These are phyloP conservation scores for Phytophthora macrochlamydospora DNA, from an alignment of 352 stramenopile species.

Conservation along the genomic window DNA sequence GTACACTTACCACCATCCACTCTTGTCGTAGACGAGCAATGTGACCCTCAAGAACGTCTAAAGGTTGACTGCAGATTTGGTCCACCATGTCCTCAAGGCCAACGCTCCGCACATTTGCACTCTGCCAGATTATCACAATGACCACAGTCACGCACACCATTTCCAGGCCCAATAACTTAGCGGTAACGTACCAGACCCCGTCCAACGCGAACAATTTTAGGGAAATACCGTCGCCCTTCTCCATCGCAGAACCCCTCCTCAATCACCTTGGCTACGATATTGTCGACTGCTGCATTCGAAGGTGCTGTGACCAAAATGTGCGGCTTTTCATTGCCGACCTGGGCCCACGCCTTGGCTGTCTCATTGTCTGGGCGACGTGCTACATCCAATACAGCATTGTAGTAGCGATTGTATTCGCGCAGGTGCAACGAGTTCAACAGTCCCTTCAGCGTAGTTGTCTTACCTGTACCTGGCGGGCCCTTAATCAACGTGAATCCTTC, in stretches of 20 bases:
- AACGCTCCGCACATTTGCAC: conserved; percentile 76
- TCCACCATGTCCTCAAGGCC: conserved; percentile 86
- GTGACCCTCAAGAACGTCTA: conserved; percentile 74
- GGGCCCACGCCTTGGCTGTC: conserved; percentile 81
- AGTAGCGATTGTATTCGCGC: conserved; percentile 93
- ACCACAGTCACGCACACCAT: background rate
- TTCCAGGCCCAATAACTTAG: background rate
- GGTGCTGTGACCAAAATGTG: conserved; percentile 93
- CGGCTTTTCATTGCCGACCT: conserved; percentile 90
- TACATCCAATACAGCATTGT: conserved; percentile 88
- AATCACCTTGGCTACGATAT: conserved; percentile 97
- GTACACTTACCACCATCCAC: conserved; percentile 49
- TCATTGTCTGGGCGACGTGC: conserved; percentile 78
- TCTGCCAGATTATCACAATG: conserved; percentile 38
- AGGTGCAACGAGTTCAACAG: conserved; percentile 93
- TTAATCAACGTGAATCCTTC: conserved; percentile 94
- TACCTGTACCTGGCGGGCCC: conserved; percentile 88
- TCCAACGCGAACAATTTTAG: conserved; percentile 94
- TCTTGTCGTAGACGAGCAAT: conserved; percentile 57
- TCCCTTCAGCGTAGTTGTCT: conserved; percentile 92
- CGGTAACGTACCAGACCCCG: conserved; percentile 65
- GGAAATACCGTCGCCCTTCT: conserved; percentile 93
- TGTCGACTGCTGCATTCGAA: conserved; percentile 96
- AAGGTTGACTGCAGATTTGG: conserved; percentile 75
- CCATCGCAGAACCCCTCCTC: conserved; percentile 95